phyloP scores from a whole-genome alignment of 2,329 filamentous ascomycete species.

The Phymatotrichopsis omnivora region DNA sequence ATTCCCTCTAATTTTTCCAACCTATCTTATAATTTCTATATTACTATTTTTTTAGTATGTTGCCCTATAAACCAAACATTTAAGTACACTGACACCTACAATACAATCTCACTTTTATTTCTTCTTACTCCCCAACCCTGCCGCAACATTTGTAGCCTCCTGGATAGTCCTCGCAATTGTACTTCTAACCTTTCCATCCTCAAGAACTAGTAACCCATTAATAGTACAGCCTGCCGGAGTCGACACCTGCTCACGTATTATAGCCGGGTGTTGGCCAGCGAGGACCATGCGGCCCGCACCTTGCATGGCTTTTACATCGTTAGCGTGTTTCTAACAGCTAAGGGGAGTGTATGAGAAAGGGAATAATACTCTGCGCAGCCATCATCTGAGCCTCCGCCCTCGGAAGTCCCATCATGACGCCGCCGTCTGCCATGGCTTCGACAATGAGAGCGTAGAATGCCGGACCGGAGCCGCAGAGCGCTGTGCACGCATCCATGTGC shows the following conservation, averaged over 20 bases:
- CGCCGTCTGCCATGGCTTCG: conserved; percentile 66
- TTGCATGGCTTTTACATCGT: conserved; percentile 33
- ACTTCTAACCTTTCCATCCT: conserved; percentile 57
- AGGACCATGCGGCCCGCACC: conserved; percentile 61
- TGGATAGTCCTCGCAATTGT: conserved; percentile 38
- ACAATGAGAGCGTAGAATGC: conserved; percentile 67
- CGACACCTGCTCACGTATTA: conserved; percentile 64
- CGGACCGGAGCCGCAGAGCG: conserved; percentile 63
- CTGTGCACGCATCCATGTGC: conserved; percentile 63
- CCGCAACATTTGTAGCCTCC: conserved; percentile 42
- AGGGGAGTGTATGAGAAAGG: background rate
- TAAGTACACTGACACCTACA: too few species aligned
- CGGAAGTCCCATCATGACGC: conserved; percentile 67
- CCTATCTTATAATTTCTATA: too few species aligned
- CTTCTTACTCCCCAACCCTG: conserved; percentile 28
- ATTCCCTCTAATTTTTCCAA: too few species aligned
- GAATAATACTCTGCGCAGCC: conserved; percentile 65
- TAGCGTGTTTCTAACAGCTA: background rate
- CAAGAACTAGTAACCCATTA: conserved; percentile 59
- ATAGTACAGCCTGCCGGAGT: conserved; percentile 73
- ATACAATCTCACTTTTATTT: conserved; percentile 17
- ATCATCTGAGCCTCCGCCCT: conserved; percentile 62
- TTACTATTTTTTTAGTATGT: too few species aligned
- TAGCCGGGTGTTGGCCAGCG: conserved; percentile 61
- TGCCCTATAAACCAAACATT: too few species aligned